Evolutionary conservation across 495 filamentous ascomycete genomes (phyloP).

Genomic region (Ascodesmis nigricans): DNA sequence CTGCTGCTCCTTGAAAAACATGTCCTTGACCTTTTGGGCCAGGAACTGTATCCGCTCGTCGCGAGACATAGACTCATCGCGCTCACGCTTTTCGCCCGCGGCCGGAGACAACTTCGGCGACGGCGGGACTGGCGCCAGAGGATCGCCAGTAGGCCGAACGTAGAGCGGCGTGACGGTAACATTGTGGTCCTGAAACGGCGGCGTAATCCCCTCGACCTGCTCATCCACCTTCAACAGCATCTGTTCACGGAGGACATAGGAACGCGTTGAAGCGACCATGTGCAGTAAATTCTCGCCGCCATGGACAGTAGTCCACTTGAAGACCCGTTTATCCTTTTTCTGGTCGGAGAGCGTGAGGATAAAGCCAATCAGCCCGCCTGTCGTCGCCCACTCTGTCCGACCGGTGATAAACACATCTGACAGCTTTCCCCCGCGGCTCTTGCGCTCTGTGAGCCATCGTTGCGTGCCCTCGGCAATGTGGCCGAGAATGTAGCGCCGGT

Average conservation of each 20-base stretch:
- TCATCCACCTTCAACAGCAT: constrained; percentile 49
- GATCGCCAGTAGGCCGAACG: constrained; percentile 9
- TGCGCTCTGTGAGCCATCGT: constrained; percentile 46
- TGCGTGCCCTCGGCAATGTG: constrained; percentile 67
- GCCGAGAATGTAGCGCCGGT: constrained; percentile 71
- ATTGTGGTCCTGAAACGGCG: constrained; percentile 16
- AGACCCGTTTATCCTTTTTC: constrained; percentile 21
- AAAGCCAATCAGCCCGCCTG: constrained; percentile 64
- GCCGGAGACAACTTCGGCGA: background rate
- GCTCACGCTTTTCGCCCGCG: no score
- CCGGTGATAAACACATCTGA: constrained; percentile 66
- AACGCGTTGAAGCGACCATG: constrained; percentile 53
- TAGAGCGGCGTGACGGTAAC: constrained; percentile 14
- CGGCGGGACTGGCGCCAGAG: background rate
- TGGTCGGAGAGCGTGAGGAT: constrained; percentile 59
- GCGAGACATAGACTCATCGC: no score
- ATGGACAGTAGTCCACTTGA: constrained; percentile 39
- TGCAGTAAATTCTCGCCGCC: constrained; percentile 59
- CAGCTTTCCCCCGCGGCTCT: constrained; percentile 35
- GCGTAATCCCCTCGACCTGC: constrained; percentile 24
- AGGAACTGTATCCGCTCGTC: constrained; percentile 1
- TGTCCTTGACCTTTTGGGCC: constrained; percentile 10
- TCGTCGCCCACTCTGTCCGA: constrained; percentile 44
- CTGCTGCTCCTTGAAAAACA: constrained; percentile 14
- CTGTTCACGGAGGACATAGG: constrained; percentile 72